Evolutionary conservation across 78 protist species (phyloP).

Genomic region (Isochrysis galbana): DNA sequence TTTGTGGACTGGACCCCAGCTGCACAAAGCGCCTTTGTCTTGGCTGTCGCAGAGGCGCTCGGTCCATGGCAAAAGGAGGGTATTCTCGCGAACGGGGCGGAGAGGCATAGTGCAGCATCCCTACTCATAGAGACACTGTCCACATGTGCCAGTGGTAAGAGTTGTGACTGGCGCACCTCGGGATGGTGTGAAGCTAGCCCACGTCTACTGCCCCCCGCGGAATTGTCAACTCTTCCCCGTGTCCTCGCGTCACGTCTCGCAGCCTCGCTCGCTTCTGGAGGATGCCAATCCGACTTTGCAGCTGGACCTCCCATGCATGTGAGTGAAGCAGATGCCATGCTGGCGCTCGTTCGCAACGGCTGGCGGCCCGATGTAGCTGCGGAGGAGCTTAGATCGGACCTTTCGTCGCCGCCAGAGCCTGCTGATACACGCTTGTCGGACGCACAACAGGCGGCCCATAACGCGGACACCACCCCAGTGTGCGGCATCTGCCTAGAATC

Average conservation of each 20-base stretch:
- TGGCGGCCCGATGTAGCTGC: background rate
- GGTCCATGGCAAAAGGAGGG: background rate
- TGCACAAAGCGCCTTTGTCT: background rate
- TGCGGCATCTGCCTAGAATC: background rate
- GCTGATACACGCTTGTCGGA: no score
- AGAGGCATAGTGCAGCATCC: background rate
- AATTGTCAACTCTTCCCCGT: background rate
- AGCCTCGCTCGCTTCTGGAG: background rate
- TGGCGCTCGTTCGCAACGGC: background rate
- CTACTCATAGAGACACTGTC: background rate
- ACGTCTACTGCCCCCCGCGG: background rate
- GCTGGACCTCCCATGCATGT: background rate
- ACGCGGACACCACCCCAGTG: background rate
- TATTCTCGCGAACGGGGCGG: background rate
- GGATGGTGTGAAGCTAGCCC: background rate
- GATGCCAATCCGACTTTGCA: no score
- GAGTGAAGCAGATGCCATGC: background rate
- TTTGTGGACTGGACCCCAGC: background rate
- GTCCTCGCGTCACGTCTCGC: background rate
- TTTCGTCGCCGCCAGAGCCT: background rate
- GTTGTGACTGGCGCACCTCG: background rate
- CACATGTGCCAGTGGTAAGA: background rate
- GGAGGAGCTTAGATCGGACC: background rate
- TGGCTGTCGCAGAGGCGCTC: background rate
- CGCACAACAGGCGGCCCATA: background rate